Evolutionary conservation across 73 alveolate species (phyloP).

Genomic region (Stentor coeruleus): DNA sequence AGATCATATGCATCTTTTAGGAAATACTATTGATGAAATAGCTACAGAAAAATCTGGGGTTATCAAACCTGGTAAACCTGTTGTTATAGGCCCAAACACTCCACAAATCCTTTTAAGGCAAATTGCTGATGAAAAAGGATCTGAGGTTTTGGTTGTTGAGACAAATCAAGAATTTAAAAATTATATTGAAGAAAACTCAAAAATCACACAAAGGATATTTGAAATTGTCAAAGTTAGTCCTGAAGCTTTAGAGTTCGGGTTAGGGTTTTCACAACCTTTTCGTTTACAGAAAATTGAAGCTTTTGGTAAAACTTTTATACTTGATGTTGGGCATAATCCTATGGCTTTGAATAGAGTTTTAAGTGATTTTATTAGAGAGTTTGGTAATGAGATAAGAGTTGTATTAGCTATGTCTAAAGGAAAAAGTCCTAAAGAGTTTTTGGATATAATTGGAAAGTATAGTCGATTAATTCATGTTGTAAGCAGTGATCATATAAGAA

Average conservation of each 20-base stretch:
- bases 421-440: conserved; percentile 27
- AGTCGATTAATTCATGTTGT: background rate
- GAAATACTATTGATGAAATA: conserved; percentile 63
- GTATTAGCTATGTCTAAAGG: conserved; percentile 42
- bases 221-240: conserved; percentile 27
- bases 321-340: conserved; percentile 51
- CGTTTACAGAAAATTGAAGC: conserved; percentile 27
- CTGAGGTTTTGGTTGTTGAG: conserved; percentile 27
- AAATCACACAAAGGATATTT: background rate
- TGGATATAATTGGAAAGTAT: background rate
- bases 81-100: conserved; percentile 71
- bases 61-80: conserved; percentile 58
- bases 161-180: conserved; percentile 20
- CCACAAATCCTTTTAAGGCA: conserved; percentile 14
- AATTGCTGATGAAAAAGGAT: conserved; percentile 20
- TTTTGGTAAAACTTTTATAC: background rate
- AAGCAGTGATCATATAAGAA: conserved; percentile 6
- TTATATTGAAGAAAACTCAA: conserved; percentile 27
- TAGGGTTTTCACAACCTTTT: conserved; percentile 32
- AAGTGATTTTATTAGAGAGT: background rate
- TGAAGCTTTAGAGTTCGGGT: conserved; percentile 31
- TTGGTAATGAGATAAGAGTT: conserved; percentile 32
- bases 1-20: conserved; percentile 76
- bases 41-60: conserved; percentile 82
- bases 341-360: conserved; percentile 37